These are phyloP conservation scores for Trichophyton equinum DNA, from an alignment of 2,329 filamentous ascomycete genomes.

Conservation along the genomic window DNA sequence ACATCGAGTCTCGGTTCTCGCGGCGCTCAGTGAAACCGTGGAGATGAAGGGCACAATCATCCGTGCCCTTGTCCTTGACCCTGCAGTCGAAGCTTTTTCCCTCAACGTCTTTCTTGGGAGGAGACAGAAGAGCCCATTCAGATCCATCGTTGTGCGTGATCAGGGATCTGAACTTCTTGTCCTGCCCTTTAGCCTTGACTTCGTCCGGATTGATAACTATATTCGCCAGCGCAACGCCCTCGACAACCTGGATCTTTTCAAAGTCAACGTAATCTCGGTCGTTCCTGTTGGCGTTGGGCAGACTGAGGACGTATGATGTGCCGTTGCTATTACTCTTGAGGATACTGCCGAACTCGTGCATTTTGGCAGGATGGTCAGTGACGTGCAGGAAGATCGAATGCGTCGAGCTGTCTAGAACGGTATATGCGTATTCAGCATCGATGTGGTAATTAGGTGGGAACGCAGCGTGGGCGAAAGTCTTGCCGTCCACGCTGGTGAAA, in stretches of 20 bases:
- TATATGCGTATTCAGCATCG: conserved; percentile 69
- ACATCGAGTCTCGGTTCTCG: conserved; percentile 74
- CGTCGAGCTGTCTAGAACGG: conserved; percentile 85
- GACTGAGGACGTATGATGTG: conserved; percentile 80
- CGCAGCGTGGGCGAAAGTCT: conserved; percentile 64
- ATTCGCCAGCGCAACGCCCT: conserved; percentile 83
- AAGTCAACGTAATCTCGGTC: conserved; percentile 73
- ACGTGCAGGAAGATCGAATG: conserved; percentile 93
- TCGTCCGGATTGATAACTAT: conserved; percentile 62
- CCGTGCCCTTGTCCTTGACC: conserved; percentile 37
- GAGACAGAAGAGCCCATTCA: conserved; percentile 64
- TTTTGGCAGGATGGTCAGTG: conserved; percentile 54
- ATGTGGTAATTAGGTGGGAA: conserved; percentile 81
- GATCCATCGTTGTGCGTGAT: conserved; percentile 96
- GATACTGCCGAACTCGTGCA: conserved; percentile 66
- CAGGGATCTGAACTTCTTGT: conserved; percentile 74
- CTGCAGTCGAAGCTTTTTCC: conserved; percentile 60
- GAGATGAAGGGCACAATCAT: conserved; percentile 74
- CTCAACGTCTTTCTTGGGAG: conserved; percentile 59
- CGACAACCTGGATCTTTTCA: conserved; percentile 84
- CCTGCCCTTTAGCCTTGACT: conserved; percentile 46
- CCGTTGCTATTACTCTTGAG: conserved; percentile 98
- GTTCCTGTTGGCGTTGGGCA: conserved; percentile 71
- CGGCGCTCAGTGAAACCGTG: conserved; percentile 88
- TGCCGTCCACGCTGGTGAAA: conserved; percentile 73